Percentiles rank a stretch among this genome's conserved stretches.
Conservation (phyloP, 768 basidiomycete species). For the Auricularia sp. region DNA sequence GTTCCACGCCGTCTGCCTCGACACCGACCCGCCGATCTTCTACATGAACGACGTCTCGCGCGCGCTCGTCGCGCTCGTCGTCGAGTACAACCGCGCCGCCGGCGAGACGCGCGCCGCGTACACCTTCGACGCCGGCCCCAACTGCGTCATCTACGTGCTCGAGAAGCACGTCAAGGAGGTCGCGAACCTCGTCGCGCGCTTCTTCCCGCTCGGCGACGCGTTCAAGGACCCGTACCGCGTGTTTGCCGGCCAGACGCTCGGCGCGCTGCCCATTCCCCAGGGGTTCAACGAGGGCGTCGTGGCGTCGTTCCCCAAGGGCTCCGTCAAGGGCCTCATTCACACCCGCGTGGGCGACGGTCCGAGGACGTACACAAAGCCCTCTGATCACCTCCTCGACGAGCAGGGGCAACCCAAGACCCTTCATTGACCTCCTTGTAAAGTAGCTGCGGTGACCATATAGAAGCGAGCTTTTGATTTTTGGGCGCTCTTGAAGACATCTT, state of each 20-base stretch:
- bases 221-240: conserved; percentile 72
- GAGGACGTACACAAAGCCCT: conserved; percentile 18
- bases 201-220: conserved; percentile 74
- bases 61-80: conserved; percentile 83
- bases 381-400: not conserved
- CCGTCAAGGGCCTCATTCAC: conserved; percentile 85
- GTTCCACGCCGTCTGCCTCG: conserved; percentile 96
- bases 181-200: conserved; percentile 60
- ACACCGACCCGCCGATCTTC: conserved; percentile 96
- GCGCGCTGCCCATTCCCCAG: conserved; percentile 35
- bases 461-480: too few relatives aligned
- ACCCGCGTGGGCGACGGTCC: conserved; percentile 91
- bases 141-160: conserved; percentile 91
- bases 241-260: conserved; percentile 36
- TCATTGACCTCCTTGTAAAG: too few relatives aligned
- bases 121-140: conserved; percentile 98
- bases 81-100: conserved; percentile 77
- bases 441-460: too few relatives aligned
- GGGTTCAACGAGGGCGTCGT: conserved; percentile 77
- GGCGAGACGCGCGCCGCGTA: conserved; percentile 78
- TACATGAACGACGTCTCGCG: conserved; percentile 97
- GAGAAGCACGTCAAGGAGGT: conserved; percentile 71
- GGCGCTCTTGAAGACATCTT: too few relatives aligned
- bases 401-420: not conserved
- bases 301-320: conserved; percentile 58